A percentile compares a stretch with the other conserved stretches of the same genome.
These are phyloP conservation scores for Allantophomopsis lycopodina DNA, from an alignment of 2,329 filamentous ascomycete species.

Conservation along the genomic window DNA sequence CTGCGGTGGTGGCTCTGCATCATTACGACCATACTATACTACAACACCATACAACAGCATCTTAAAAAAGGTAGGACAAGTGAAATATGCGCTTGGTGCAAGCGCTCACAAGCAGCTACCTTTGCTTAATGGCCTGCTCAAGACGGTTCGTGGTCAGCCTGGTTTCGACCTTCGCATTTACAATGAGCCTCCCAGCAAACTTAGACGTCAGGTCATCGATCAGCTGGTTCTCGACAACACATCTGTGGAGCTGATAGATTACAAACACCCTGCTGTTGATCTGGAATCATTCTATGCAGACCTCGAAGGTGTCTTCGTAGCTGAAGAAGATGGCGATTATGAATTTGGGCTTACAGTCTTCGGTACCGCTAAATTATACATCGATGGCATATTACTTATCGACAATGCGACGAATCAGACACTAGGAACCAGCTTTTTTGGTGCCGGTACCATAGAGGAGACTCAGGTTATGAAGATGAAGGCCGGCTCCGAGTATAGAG, in stretches of 20 bases:
- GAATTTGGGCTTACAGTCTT: constrained; percentile 19
- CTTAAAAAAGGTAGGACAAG: constrained; percentile 30
- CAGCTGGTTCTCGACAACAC: constrained; percentile 27
- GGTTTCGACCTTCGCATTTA: constrained; percentile 51
- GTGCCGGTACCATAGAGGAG: constrained; percentile 19
- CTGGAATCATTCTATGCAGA: constrained; percentile 22
- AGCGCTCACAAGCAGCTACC: constrained; percentile 40
- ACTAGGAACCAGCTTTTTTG: constrained; percentile 18
- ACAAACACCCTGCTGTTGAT: constrained; percentile 24
- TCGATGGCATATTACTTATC: constrained; percentile 21
- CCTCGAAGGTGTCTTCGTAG: constrained; percentile 18
- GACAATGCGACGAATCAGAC: constrained; percentile 19
- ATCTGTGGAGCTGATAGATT: constrained; percentile 32
- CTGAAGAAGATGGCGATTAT: constrained; percentile 16
- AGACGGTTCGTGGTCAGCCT: constrained; percentile 32
- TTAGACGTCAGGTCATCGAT: constrained; percentile 29
- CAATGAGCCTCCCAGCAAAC: constrained; percentile 35
- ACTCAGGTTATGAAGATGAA: constrained; percentile 14
- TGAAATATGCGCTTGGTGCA: constrained; percentile 41
- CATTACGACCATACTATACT: constrained; percentile 47
- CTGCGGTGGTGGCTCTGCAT: constrained; percentile 53
- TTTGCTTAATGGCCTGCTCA: constrained; percentile 35
- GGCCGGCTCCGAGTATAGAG: constrained; percentile 16
- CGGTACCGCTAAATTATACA: constrained; percentile 19
- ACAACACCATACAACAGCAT: constrained; percentile 64